Conservation (phyloP, 2,329 filamentous ascomycete species). For the Fusarium circinatum region DNA sequence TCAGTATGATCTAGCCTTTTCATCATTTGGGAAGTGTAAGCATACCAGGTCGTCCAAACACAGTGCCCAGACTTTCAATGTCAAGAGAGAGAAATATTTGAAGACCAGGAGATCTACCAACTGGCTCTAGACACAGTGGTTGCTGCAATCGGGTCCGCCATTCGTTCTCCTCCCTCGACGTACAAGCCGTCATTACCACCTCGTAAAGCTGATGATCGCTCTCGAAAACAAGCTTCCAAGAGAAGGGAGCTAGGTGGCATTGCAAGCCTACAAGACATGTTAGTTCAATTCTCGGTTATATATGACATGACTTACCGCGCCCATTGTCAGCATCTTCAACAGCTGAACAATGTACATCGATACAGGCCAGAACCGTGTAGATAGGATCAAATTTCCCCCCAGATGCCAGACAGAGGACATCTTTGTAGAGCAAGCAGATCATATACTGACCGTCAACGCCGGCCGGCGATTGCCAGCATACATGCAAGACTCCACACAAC, state of each 20-base stretch:
- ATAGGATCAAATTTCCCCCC: conserved; percentile 70
- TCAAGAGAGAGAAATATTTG: conserved; percentile 74
- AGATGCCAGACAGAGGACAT: conserved; percentile 80
- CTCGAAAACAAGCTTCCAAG: conserved; percentile 93
- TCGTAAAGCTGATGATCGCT: conserved; percentile 81
- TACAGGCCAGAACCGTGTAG: conserved; percentile 80
- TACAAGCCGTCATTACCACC: conserved; percentile 87
- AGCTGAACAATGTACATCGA: conserved; percentile 72
- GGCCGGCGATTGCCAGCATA: conserved; percentile 80
- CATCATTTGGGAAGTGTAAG: not conserved
- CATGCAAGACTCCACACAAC: conserved; percentile 84
- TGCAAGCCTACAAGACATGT: conserved; percentile 72
- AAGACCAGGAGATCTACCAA: conserved; percentile 57
- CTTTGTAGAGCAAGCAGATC: conserved; percentile 84
- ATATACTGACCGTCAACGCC: conserved; percentile 82
- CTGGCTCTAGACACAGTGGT: conserved; percentile 60
- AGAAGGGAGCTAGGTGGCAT: conserved; percentile 86
- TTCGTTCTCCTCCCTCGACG: conserved; percentile 78
- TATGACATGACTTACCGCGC: conserved; percentile 63
- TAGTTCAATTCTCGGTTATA: not conserved
- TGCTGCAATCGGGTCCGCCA: conserved; percentile 78
- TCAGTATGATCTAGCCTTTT: conserved; percentile 5
- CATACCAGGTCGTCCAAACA: conserved; percentile 77
- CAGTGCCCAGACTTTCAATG: conserved; percentile 77
- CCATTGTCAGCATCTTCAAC: conserved; percentile 81